Conservation (phyloP, 2,329 filamentous ascomycete species). For the Atkinsonella hypoxylon region DNA sequence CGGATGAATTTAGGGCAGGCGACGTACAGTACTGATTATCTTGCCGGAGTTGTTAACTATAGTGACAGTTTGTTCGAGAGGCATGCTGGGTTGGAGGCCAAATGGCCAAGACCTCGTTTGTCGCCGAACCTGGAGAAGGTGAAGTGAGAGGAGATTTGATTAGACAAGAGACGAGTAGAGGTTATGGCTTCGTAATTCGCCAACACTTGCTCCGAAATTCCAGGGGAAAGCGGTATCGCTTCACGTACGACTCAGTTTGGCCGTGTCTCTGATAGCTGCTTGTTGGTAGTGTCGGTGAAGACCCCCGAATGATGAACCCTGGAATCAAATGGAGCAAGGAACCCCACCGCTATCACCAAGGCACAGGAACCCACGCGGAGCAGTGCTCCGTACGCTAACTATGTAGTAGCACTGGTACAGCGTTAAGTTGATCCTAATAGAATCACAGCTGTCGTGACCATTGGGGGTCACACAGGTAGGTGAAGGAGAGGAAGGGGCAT, state of each 20-base stretch:
- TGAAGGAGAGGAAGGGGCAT: neutral
- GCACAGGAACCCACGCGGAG: conserved; percentile 4
- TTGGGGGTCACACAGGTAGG: neutral
- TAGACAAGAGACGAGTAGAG: neutral
- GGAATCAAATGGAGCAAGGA: conserved; percentile 6
- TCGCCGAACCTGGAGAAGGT: neutral
- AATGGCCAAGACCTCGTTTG: neutral
- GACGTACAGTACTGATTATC: conserved; percentile 72
- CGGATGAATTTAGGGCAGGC: neutral
- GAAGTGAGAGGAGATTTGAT: neutral
- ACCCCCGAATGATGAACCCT: conserved; percentile 5
- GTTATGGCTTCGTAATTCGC: neutral
- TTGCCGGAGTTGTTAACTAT: conserved; percentile 87
- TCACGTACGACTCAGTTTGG: neutral
- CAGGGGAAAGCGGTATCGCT: neutral
- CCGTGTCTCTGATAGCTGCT: conserved; percentile 1
- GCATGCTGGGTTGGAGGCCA: conserved; percentile 17
- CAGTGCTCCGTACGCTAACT: neutral
- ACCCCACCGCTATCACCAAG: conserved; percentile 6
- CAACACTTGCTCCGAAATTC: neutral
- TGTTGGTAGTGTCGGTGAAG: conserved; percentile 10
- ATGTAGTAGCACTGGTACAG: neutral
- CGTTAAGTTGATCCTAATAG: neutral
- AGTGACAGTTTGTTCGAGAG: conserved; percentile 61
- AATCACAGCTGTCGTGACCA: neutral